Percentiles rank a stretch among this genome's conserved stretches.
Conservation (phyloP, 495 filamentous ascomycete species). For the Hyaloscypha finlandica region DNA sequence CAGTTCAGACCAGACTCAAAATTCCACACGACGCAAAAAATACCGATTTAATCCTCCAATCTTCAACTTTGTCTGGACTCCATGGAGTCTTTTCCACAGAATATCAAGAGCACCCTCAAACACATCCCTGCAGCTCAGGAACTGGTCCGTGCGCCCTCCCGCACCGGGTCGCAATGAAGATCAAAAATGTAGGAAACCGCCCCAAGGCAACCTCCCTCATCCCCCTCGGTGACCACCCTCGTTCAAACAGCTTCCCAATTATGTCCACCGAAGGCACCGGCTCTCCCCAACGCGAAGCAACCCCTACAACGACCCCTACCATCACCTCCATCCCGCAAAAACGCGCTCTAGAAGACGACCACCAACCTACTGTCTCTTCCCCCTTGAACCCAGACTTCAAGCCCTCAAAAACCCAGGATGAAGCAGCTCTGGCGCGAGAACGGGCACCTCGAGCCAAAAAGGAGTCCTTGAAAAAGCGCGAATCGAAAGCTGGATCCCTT, state of each 20-base stretch:
- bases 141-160: background rate
- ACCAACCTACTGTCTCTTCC: slow-evolving; percentile 59
- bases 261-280: slow-evolving; percentile 24
- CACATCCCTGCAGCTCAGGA: background rate
- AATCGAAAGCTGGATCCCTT: slow-evolving; percentile 57
- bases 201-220: background rate
- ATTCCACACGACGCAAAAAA: background rate
- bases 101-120: background rate
- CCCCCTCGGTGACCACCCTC: background rate
- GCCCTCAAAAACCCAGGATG: slow-evolving; percentile 22
- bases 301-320: slow-evolving; percentile 23
- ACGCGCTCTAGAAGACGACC: slow-evolving; percentile 52
- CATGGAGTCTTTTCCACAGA: background rate
- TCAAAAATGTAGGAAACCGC: background rate
- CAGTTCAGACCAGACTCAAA: background rate
- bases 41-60: background rate
- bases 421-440: slow-evolving; percentile 40
- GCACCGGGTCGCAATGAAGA: background rate
- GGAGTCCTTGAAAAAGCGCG: slow-evolving; percentile 75
- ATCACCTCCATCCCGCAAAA: slow-evolving; percentile 59
- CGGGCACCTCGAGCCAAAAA: slow-evolving; percentile 60
- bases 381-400: slow-evolving; percentile 61
- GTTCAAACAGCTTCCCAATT: background rate
- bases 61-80: background rate
- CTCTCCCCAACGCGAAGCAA: slow-evolving; percentile 27